Evolutionary conservation across 345 rosid species (phyloP).

Genomic region (Hibiscus mutabilis): DNA sequence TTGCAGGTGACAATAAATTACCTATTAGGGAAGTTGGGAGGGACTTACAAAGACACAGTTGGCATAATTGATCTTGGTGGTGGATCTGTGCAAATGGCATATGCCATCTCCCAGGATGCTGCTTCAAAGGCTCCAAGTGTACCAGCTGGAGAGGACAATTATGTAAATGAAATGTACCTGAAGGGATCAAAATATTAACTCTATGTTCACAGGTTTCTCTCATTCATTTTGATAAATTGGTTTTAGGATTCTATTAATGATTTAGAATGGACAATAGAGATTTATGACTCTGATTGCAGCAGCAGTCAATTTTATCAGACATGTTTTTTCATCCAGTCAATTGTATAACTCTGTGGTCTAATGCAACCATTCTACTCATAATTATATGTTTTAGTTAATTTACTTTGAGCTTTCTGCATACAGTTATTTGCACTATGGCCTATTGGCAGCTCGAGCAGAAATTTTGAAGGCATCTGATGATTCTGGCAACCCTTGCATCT

Average conservation of each 20-base stretch:
- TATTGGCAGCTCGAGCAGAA: conserved; percentile 95
- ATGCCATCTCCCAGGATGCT: conserved; percentile 36
- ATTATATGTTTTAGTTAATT: conserved; percentile 7
- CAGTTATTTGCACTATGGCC: conserved; percentile 93
- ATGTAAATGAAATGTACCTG: conserved; percentile 69
- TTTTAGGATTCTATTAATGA: neutral
- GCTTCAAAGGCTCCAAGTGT: conserved; percentile 8
- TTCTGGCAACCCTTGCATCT: conserved; percentile 69
- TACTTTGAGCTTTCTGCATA: conserved; percentile 17
- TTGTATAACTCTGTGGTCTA: neutral
- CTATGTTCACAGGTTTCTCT: conserved; percentile 83
- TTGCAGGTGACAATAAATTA: conserved; percentile 51
- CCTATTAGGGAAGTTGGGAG: conserved; percentile 73
- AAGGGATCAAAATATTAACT: conserved; percentile 75
- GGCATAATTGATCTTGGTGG: conserved; percentile 99
- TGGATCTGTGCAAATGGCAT: conserved; percentile 99
- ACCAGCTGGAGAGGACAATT: conserved; percentile 67
- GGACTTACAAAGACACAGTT: conserved; percentile 61
- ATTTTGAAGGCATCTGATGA: conserved; percentile 63
- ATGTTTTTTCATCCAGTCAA: neutral
- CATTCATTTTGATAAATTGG: conserved; percentile 3
- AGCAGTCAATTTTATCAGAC: neutral
- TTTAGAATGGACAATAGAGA: neutral
- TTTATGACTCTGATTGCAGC: neutral
- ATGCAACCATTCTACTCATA: neutral